Conservation (phyloP, 2,329 filamentous ascomycete genomes). For the Emmonsiellopsis sp. region DNA sequence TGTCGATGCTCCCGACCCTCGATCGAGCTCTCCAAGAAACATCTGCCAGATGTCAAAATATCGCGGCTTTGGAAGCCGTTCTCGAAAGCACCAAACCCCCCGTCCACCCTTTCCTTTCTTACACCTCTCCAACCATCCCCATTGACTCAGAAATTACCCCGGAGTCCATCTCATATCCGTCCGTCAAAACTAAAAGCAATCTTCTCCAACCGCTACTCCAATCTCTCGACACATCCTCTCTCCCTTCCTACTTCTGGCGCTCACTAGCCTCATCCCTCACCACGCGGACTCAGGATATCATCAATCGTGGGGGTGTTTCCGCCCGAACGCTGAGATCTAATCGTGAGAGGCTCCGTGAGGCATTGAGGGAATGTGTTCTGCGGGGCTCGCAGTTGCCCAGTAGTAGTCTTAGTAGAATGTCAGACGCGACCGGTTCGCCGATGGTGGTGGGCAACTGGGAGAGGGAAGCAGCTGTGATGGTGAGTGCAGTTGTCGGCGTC, state of each 20-base stretch:
- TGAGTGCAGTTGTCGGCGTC: slow-evolving; percentile 66
- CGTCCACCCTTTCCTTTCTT: slow-evolving; percentile 53
- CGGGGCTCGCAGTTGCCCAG: slow-evolving; percentile 63
- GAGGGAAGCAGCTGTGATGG: slow-evolving; percentile 89
- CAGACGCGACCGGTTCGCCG: slow-evolving; percentile 36
- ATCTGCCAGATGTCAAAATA: slow-evolving; percentile 75
- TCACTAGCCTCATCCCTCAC: slow-evolving; percentile 71
- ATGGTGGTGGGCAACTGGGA: slow-evolving; percentile 58
- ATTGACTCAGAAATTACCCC: slow-evolving; percentile 11
- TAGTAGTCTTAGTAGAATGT: slow-evolving; percentile 34
- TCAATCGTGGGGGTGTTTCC: slow-evolving; percentile 72
- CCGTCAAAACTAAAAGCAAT: slow-evolving; percentile 33
- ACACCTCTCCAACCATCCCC: slow-evolving; percentile 15
- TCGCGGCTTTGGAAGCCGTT: slow-evolving; percentile 76
- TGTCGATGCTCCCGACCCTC: slow-evolving; percentile 71
- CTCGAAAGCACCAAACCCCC: slow-evolving; percentile 62
- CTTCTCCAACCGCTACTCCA: slow-evolving; percentile 65
- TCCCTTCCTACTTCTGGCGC: slow-evolving; percentile 90
- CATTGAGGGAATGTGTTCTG: slow-evolving; percentile 74
- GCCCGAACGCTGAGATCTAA: slow-evolving; percentile 73
- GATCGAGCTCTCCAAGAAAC: slow-evolving; percentile 77
- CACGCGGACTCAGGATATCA: slow-evolving; percentile 71
- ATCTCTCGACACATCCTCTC: slow-evolving; percentile 75
- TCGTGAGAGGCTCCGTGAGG: slow-evolving; percentile 62
- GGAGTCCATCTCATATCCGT: slow-evolving; percentile 8